Conservation (phyloP, 2,329 filamentous ascomycete species). For the Pseudogymnoascus sp. region DNA sequence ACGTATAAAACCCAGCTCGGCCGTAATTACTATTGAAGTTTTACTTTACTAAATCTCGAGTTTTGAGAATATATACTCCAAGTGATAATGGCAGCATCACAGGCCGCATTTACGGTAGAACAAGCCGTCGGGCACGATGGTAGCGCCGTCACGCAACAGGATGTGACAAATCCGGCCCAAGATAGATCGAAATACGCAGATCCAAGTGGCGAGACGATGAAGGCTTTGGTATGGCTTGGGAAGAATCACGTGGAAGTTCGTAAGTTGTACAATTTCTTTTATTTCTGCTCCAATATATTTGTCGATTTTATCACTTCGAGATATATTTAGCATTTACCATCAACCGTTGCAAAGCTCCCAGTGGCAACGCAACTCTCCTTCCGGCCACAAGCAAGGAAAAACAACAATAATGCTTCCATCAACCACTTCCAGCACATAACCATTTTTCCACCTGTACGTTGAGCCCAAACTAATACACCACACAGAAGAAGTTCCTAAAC, state of each 20-base stretch:
- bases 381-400: too few relatives aligned
- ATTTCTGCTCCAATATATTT: background rate
- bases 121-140: slow-evolving; percentile 58
- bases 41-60: background rate
- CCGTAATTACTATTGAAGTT: background rate
- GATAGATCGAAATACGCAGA: slow-evolving; percentile 43
- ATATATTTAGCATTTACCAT: background rate
- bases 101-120: slow-evolving; percentile 61
- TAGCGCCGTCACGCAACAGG: slow-evolving; percentile 57
- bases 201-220: slow-evolving; percentile 54
- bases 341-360: too few relatives aligned
- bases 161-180: slow-evolving; percentile 55
- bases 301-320: background rate
- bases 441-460: background rate
- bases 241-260: slow-evolving; percentile 68
- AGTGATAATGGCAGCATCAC: slow-evolving; percentile 21
- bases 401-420: too few relatives aligned
- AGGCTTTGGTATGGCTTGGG: slow-evolving; percentile 72
- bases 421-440: background rate
- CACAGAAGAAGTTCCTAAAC: slow-evolving; percentile 19
- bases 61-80: background rate
- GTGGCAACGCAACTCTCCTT: too few relatives aligned
- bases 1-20: background rate
- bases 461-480: background rate
- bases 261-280: slow-evolving; percentile 25